Conservation (phyloP, 2,329 filamentous ascomycete genomes). For the Penicillium decumbens region DNA sequence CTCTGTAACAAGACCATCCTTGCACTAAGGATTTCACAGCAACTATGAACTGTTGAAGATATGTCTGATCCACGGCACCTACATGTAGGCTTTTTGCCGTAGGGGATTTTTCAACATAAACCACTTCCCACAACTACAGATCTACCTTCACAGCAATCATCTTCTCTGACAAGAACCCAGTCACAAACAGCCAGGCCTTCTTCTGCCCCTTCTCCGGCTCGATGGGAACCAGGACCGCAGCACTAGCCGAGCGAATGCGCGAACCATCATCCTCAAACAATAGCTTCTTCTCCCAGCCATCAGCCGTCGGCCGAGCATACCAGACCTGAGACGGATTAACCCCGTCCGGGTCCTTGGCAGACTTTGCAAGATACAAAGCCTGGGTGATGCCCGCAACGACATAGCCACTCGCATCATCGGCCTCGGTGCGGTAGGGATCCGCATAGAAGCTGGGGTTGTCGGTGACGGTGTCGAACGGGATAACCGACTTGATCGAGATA, state of each 20-base stretch:
- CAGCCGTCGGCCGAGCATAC: slow-evolving; percentile 32
- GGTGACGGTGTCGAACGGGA: slow-evolving; percentile 45
- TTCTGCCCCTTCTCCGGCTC: slow-evolving; percentile 46
- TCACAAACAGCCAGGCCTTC: slow-evolving; percentile 56
- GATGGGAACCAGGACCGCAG: slow-evolving; percentile 52
- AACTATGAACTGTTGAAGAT: too few species aligned
- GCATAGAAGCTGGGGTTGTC: slow-evolving; percentile 59
- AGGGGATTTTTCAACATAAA: background rate
- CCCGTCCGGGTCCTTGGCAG: slow-evolving; percentile 32
- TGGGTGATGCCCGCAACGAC: slow-evolving; percentile 49
- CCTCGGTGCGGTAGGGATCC: slow-evolving; percentile 48
- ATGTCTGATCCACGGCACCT: too few species aligned
- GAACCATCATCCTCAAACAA: slow-evolving; percentile 57
- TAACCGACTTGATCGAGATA: slow-evolving; percentile 41
- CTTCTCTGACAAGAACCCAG: slow-evolving; percentile 51
- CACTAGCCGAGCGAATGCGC: slow-evolving; percentile 48
- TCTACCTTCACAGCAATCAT: slow-evolving; percentile 53
- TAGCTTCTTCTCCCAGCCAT: slow-evolving; percentile 44
- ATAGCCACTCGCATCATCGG: slow-evolving; percentile 51
- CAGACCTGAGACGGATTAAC: slow-evolving; percentile 48
- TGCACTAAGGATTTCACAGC: background rate
- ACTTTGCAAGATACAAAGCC: slow-evolving; percentile 36
- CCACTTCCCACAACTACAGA: slow-evolving; percentile 28
- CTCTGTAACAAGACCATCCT: background rate
- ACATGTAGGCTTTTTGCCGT: too few species aligned